A percentile compares a stretch with the other conserved stretches of the same genome.
These are phyloP conservation scores for Paraleonurus japonicus DNA, from an alignment of 257 asterid genomes.

Conservation along the genomic window DNA sequence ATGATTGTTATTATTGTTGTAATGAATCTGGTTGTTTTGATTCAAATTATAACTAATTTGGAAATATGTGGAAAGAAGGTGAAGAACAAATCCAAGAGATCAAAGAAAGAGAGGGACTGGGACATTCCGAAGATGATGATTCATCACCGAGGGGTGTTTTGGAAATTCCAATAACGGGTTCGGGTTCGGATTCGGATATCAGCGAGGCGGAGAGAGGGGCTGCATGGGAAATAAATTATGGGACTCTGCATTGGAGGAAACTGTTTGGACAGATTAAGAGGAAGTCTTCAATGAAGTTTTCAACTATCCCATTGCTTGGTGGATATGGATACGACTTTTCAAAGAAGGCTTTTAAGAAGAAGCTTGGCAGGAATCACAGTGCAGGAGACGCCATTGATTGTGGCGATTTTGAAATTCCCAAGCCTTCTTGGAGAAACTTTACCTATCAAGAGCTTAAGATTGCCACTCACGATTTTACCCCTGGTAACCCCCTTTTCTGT, in stretches of 20 bases:
- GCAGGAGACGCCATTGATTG: constrained; percentile 56
- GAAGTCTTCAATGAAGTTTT: constrained; percentile 45
- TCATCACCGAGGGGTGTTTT: constrained; percentile 79
- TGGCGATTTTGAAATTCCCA: constrained; percentile 49
- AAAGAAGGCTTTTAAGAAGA: constrained; percentile 39
- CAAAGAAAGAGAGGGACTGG: constrained; percentile 17
- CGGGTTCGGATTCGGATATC: constrained; percentile 38
- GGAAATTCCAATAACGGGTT: constrained; percentile 51
- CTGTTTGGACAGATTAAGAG: constrained; percentile 55
- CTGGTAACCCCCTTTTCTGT: constrained; percentile 37
- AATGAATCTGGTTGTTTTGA: too few species aligned
- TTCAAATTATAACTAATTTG: neutral
- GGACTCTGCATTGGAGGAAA: constrained; percentile 51
- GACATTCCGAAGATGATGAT: constrained; percentile 22
- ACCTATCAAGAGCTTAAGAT: constrained; percentile 44
- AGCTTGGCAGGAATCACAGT: constrained; percentile 50
- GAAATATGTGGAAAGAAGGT: neutral
- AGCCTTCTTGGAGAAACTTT: constrained; percentile 89
- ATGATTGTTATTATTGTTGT: neutral
- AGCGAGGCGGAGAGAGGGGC: constrained; percentile 8
- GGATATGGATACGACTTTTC: constrained; percentile 44
- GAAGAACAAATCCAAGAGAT: neutral
- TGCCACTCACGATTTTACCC: constrained; percentile 64
- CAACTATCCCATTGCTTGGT: constrained; percentile 44
- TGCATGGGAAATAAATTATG: neutral